These are phyloP conservation scores for Globisporangium camurandrum DNA, from an alignment of 352 stramenopile genomes.

Conservation along the genomic window DNA sequence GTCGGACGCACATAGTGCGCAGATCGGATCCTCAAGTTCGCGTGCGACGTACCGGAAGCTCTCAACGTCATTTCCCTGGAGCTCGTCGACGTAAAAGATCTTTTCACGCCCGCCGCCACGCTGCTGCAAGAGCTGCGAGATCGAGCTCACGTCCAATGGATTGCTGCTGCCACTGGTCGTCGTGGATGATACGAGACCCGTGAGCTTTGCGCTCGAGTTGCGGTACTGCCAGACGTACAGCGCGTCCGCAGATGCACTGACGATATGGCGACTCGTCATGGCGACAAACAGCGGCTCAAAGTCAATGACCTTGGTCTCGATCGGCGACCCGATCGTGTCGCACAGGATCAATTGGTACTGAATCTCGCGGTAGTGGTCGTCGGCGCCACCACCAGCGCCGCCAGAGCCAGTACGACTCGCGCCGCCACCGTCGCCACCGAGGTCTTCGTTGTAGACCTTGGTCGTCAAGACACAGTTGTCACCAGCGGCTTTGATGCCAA, in stretches of 20 bases:
- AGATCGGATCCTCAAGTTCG: conserved; percentile 81
- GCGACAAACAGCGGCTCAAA: conserved; percentile 77
- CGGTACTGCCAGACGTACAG: conserved; percentile 94
- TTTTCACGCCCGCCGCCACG: conserved; percentile 72
- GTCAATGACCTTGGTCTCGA: conserved; percentile 81
- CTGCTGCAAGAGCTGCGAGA: conserved; percentile 63
- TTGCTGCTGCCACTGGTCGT: conserved; percentile 6
- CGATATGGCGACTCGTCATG: conserved; percentile 85
- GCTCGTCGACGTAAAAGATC: conserved; percentile 87
- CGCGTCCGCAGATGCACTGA: conserved; percentile 67
- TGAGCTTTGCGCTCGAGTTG: conserved; percentile 71
- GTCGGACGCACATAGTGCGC: conserved; percentile 78
- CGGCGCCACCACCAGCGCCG: conserved; percentile 9
- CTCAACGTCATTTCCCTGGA: conserved; percentile 63
- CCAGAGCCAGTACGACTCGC: too few relatives aligned
- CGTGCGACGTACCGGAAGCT: conserved; percentile 61
- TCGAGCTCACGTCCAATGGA: conserved; percentile 46
- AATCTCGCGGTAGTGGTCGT: conserved; percentile 38
- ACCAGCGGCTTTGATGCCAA: conserved; percentile 71
- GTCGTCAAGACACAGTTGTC: conserved; percentile 85
- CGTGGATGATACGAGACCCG: conserved; percentile 32
- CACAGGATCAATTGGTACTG: conserved; percentile 85
- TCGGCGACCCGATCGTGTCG: conserved; percentile 75
- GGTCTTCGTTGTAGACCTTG: conserved; percentile 76
- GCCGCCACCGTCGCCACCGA: too few relatives aligned